Evolutionary conservation across 169 alveolate species (phyloP).

Genomic region (Perkinsus marinus): DNA sequence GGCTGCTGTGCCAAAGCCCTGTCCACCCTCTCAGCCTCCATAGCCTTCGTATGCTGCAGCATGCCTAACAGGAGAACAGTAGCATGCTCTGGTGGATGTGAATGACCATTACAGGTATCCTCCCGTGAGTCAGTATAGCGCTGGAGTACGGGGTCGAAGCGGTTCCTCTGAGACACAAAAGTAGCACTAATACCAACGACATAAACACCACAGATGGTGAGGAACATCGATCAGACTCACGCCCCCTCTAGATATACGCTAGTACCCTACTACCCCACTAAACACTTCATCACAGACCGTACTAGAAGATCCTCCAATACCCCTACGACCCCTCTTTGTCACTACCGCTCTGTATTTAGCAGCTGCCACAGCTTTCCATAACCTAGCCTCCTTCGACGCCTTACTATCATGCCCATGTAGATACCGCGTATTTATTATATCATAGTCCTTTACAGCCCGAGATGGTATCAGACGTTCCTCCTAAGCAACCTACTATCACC

Average conservation of each 20-base stretch:
- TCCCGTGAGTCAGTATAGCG: background rate
- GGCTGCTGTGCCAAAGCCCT: background rate
- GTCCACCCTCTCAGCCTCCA: background rate
- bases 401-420: background rate
- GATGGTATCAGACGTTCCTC: background rate
- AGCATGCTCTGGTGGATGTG: background rate
- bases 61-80: background rate
- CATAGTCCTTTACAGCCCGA: background rate
- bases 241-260: too few species aligned
- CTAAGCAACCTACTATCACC: background rate
- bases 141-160: background rate
- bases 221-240: too few species aligned
- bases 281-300: too few species aligned
- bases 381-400: background rate
- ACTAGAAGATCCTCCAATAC: too few species aligned
- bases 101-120: background rate
- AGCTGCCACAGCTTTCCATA: background rate
- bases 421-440: background rate
- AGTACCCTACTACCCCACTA: too few species aligned
- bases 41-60: background rate
- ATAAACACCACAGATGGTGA: too few species aligned
- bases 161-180: background rate
- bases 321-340: too few species aligned
- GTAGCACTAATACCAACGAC: too few species aligned
- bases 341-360: background rate